These are phyloP conservation scores for Saccharomyces mikatae DNA, from an alignment of 805 yeast genomes.

Conservation along the genomic window DNA sequence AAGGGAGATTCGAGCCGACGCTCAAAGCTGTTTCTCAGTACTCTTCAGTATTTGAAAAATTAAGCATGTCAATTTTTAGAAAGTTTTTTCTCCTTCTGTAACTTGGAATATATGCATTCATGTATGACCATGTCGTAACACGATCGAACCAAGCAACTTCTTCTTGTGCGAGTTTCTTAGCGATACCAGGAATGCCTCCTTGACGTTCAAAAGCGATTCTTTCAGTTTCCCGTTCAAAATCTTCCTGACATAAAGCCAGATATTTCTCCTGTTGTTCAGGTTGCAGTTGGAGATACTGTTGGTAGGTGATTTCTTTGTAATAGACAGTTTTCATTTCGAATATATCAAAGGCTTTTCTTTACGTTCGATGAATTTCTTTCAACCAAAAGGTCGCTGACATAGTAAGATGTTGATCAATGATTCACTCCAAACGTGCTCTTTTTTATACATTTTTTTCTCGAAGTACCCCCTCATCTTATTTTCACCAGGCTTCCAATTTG, in stretches of 20 bases:
- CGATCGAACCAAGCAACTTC: constrained; percentile 11
- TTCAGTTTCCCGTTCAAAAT: constrained; percentile 9
- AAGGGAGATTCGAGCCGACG: not conserved
- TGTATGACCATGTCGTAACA: constrained; percentile 12
- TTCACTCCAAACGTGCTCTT: not conserved
- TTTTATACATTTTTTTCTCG: not conserved
- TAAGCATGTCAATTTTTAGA: not conserved
- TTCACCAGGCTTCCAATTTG: not conserved
- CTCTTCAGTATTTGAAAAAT: not conserved
- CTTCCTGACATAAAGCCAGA: constrained; percentile 8
- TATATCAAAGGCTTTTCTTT: not conserved
- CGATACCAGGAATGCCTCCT: constrained; percentile 11
- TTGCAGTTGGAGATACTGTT: constrained; percentile 6
- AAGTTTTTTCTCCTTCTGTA: not conserved
- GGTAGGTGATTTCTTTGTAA: constrained; percentile 3
- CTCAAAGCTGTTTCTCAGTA: not conserved
- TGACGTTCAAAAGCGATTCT: constrained; percentile 9
- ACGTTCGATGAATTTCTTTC: not conserved
- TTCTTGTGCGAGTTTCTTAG: constrained; percentile 7
- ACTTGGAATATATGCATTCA: constrained; percentile 10
- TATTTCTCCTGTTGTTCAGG: constrained; percentile 8
- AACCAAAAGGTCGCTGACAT: too few relatives aligned
- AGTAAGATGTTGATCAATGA: not conserved
- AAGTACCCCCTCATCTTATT: not conserved
- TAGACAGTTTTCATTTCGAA: not conserved